phyloP scores from a whole-genome alignment of 2,329 filamentous ascomycete species.

The Aspergillus sp. region DNA sequence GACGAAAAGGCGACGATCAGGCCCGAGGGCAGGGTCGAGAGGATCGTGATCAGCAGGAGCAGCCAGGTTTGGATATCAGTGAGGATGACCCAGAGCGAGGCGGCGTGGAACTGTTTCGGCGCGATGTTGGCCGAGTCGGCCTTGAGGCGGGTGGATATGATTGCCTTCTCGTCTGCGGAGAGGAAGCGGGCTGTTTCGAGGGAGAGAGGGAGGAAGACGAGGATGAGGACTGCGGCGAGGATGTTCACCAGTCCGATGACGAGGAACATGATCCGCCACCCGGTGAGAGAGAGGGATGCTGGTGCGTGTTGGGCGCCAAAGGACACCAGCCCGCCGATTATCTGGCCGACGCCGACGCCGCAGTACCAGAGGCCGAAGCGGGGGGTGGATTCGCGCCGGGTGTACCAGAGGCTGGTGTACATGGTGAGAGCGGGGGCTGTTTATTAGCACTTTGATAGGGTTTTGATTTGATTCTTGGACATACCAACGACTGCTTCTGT shows the following conservation, averaged over 20 bases:
- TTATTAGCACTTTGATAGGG: not conserved
- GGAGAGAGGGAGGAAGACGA: slow-evolving; percentile 23
- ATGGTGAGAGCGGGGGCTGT: slow-evolving; percentile 27
- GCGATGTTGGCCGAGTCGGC: slow-evolving; percentile 22
- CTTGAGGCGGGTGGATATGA: slow-evolving; percentile 18
- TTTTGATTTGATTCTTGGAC: fast-evolving
- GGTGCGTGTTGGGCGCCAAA: slow-evolving; percentile 30
- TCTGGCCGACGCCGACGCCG: slow-evolving; percentile 28
- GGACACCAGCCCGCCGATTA: slow-evolving; percentile 30
- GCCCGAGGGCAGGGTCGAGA: slow-evolving; percentile 43
- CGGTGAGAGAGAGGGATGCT: slow-evolving; percentile 16
- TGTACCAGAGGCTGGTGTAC: slow-evolving; percentile 31
- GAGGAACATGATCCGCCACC: slow-evolving; percentile 32
- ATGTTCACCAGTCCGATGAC: slow-evolving; percentile 27
- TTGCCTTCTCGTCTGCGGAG: slow-evolving; percentile 17
- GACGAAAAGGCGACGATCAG: slow-evolving; percentile 47
- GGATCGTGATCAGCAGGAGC: slow-evolving; percentile 30
- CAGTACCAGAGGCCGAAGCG: slow-evolving; percentile 32
- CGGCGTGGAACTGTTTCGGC: slow-evolving; percentile 22
- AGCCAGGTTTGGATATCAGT: slow-evolving; percentile 24
- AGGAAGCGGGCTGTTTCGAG: slow-evolving; percentile 24
- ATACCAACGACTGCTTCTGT: slow-evolving; percentile 44
- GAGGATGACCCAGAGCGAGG: slow-evolving; percentile 21
- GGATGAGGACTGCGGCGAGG: slow-evolving; percentile 18
- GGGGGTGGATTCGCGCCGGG: slow-evolving; percentile 24